Evolutionary conservation across 306 rosid genomes (phyloP), one percentile per base, ranked within the genome.

Genomic region (Abrus pulchellus): DNA sequence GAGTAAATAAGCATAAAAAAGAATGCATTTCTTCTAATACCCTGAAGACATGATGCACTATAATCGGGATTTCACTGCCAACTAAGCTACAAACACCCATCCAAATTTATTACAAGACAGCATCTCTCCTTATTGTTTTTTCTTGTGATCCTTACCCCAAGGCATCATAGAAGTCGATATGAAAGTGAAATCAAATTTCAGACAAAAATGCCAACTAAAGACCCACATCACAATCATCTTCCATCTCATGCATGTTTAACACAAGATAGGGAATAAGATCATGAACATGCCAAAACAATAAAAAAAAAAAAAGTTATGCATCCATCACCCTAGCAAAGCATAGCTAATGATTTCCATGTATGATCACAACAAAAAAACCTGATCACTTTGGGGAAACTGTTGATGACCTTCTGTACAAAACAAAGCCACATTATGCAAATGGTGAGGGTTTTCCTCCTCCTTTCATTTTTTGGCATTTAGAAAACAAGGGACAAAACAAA

Each of bases 351-450:
- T 49, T 20, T 55, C 69, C 52, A 72, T 64, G 59, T 33, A 66
- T 40, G 50, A 73, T 50, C 75, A 2, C 74, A 77, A 50, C 49
- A 43, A 67, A 8, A 70, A 80, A 72, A 44, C 57, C 33, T 52
- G 74, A 55, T 47, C 84, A 49, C 62, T 30, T 53, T 20, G 20
- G 63, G 10, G 67, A 81, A 75, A 62, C 30, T 74, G 38, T 74
- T 14, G 45, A 74, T 3, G 12, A 36, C 36, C 80, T 79, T 48
- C 47, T 70, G 62, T 7, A 66, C 66, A 79, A 53, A 80, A 44
- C 79, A 83, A 72, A 53, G 27, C 85, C 67, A 77, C 77, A 77
- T 44, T 56, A 62, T 55, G 80, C 79, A 49, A 66, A 83, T 45
- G n/a, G n/a, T 47, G 68, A 40, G 74, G 43, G 65, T 14, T 5